Evolutionary conservation across 106 monocot species (phyloP), one percentile per base, ranked within the genome.

Genomic region (Dactylorhiza incarnata): DNA sequence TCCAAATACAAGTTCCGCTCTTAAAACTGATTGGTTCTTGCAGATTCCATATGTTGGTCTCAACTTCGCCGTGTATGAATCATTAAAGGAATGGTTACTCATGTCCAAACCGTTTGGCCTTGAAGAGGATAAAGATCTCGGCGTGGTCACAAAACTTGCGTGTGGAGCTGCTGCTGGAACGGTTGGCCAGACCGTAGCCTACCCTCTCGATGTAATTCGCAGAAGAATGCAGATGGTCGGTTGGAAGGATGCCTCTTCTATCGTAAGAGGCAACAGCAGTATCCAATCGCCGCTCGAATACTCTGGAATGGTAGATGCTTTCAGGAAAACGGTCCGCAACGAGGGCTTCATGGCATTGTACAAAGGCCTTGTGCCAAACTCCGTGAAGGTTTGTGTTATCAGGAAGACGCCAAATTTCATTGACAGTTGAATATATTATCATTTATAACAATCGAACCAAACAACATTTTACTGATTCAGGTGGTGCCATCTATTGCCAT

Each of bases 401-500:
- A 1, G 51, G 9, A 11, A 52, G 2, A 52, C 14, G 5, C 51
- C 51, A 52, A 52, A 14, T 11, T 52, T 52, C 9, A 11, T 52
- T 58, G 6, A 54, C 14, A 15, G 54, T 16, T 14, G 14, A 54
- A 54, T 17, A 14, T 16, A 54, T 54, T 16, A 54, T 12, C 5
- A 20, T 3, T 58, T 58, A 7, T 58, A 58, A 58, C 8, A 54
- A 54, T 54, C 0, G 3, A 58, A 19, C 6, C 9, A 58, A 58
- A 5, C 15, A 54, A 54, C 54, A 54, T 54, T 54, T 14, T 16
- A 54, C n/a, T 23, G 23, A 9, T 10, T 79, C 89, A 94, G 97
- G 97, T 99, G 55, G 91, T 99, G 49, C 97, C 94, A 22, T 99
- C 94, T 0, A 91, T 99, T 76, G 91, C 97, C 44, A 91, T 99